Conservation (phyloP, 208 protist genomes). For the Crithidia bombi region DNA sequence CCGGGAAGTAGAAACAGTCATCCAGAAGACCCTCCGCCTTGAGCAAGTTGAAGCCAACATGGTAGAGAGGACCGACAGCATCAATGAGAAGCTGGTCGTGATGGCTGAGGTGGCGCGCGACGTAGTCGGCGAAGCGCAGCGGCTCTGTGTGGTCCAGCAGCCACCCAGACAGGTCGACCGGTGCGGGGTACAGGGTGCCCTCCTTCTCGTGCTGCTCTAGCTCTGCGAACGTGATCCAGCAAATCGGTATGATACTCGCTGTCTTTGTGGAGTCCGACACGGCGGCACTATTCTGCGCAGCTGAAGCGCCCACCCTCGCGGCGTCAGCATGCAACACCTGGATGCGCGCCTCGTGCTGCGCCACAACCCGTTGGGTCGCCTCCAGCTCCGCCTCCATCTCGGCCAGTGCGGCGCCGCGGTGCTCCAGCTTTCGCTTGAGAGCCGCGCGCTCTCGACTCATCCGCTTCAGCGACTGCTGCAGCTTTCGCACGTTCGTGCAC, state of each 20-base stretch:
- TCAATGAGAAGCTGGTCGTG: slow-evolving; percentile 16
- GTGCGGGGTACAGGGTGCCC: slow-evolving; percentile 18
- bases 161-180: slow-evolving; percentile 20
- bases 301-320: background rate
- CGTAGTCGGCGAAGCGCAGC: slow-evolving; percentile 23
- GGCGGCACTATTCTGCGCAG: background rate
- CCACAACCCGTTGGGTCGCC: slow-evolving; percentile 16
- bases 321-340: slow-evolving; percentile 12
- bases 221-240: slow-evolving; percentile 20
- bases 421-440: slow-evolving; percentile 29
- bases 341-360: slow-evolving; percentile 18
- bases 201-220: slow-evolving; percentile 17
- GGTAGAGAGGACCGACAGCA: slow-evolving; percentile 27
- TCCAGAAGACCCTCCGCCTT: slow-evolving; percentile 11
- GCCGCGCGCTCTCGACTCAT: slow-evolving; percentile 24
- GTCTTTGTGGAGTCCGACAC: background rate
- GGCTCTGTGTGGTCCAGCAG: slow-evolving; percentile 6
- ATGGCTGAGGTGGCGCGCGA: slow-evolving; percentile 14
- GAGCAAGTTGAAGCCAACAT: slow-evolving; percentile 28
- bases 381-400: slow-evolving; percentile 23
- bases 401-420: slow-evolving; percentile 10
- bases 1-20: background rate
- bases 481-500: slow-evolving; percentile 18
- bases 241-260: background rate
- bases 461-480: slow-evolving; percentile 33